phyloP scores from a whole-genome alignment of 2,329 filamentous ascomycete species.

The Pyricularia sp. region DNA sequence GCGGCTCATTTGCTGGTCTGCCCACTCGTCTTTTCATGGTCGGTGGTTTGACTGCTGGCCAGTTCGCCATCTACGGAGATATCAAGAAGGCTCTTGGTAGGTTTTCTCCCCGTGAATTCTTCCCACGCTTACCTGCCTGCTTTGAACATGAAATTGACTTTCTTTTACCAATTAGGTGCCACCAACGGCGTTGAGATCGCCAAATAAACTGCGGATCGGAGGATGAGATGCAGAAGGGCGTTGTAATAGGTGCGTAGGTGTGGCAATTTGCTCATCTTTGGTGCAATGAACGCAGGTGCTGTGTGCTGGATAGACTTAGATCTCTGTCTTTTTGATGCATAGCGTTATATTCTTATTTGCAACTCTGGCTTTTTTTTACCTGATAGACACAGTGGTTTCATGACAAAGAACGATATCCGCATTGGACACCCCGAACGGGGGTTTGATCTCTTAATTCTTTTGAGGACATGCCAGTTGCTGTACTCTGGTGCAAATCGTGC shows the following conservation, averaged over 20 bases:
- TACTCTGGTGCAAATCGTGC: no score
- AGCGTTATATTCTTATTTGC: neutral
- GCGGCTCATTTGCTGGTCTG: conserved; percentile 59
- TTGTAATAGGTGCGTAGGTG: neutral
- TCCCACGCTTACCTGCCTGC: neutral
- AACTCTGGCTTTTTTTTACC: neutral
- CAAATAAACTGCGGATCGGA: conserved; percentile 23
- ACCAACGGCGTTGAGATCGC: conserved; percentile 67
- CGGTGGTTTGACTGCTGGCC: conserved; percentile 59
- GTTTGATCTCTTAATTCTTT: no score
- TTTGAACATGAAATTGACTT: neutral
- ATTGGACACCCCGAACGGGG: no score
- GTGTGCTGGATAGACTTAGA: neutral
- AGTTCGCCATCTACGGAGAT: conserved; percentile 76
- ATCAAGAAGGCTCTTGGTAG: conserved; percentile 56
- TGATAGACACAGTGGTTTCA: no score
- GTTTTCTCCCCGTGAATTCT: neutral
- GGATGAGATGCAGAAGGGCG: neutral
- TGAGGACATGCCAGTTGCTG: no score
- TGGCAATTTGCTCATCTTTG: neutral
- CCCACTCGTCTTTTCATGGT: conserved; percentile 49
- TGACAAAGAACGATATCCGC: no score
- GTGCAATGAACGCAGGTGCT: neutral
- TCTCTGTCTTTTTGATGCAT: neutral
- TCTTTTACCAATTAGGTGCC: conserved; percentile 31